Base-by-base conservation (phyloP, 1,139 yeast genomes). In the Barnettozyma hawaiiensis region DNA sequence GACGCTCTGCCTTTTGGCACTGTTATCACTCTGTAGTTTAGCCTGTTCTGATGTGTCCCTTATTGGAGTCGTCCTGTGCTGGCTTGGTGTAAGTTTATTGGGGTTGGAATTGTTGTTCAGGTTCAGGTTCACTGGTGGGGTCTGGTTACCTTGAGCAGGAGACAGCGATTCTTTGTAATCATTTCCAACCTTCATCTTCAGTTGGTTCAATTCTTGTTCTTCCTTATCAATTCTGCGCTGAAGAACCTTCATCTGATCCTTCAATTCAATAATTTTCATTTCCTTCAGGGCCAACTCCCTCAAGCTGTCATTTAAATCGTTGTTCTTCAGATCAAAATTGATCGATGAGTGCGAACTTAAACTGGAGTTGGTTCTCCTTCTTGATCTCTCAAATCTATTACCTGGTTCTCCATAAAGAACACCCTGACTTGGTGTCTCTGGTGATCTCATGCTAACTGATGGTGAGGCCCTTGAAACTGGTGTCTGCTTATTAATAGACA, bases 281-380 rank as follows among this genome's bases (percentile, higher is more conserved):
- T 80, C 86, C 52, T 77, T 79, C 29, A 76, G 60, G 0, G 85
- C 85, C 42, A 80, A 61, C 12, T 73, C 58, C 45, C 84, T 61
- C 38, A 80, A 62, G 45, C 77, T 78, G n/a, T 75, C 78, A 44
- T 76, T 78, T 10, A 78, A 65, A 16, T 67, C 74, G 26, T 53
- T 59, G 20, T 43, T 48, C 20, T 39, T 45, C 5, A 40, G 15
- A 7, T 43, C 42, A 10, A 46, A 34, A 7, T 27, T 31, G 14
- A 44, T 35, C 1, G 51, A 39, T 2, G 49, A 44, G 18, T 38
- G 41, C 5, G 44, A 32, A 24, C 49, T 46, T 14, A 44, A 16
- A 23, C 47, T 42, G 21, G 51, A 50, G 23, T 44, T 46, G 1
- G 57, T 53, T 37, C 55, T 48, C 37, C 54, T 46, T 44, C 58